Base-by-base conservation (phyloP, 2,329 filamentous ascomycete species). In the Trichoderma atroviride region DNA sequence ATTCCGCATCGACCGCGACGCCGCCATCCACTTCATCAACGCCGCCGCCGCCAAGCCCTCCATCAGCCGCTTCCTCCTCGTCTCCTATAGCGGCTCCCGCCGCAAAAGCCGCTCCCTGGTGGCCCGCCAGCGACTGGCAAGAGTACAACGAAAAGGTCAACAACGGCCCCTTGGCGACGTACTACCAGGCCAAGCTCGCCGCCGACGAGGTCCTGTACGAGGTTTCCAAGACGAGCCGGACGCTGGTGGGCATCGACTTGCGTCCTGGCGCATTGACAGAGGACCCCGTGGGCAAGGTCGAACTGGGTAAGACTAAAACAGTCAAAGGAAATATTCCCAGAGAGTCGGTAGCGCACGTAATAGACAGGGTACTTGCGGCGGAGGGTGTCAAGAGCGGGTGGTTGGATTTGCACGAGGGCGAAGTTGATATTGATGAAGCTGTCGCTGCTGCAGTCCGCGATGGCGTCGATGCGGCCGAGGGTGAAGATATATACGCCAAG, bases 61-160 rank as follows among this genome's bases (percentile, higher is more conserved):
- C 24, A 81, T 91, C 71, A 87, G 80, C 3, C 86, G 87, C 70
- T 91, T 91, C 79, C 82, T 92, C 60, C 84, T 91, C 73, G 81
- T 92, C 64, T 91, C 88, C 0, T 89, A 90, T 72, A 77, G 87
- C 13, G 83, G 83, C 69, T 86, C 86, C 22, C 85, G 90, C 29
- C 82, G 84, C 31, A 68, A 71, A 71, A 6, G 80, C 80, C 35
- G 85, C 88, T 0, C 73, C 83, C 0, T 91, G 88, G 87, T 90
- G 86, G 86, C 77, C 81, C 27, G 80, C 83, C 5, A 82, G 80
- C 11, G 79, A 79, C 68, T 88, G 85, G 84, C 77, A 81, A n/a
- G 76, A 84, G 50, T 79, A 80, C 56, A 82, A 83, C 73, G 75
- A 76, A 13, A 80, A 81, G 43, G 73, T 80, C 69, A 81, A 81